Evolutionary conservation across 495 filamentous ascomycete species (phyloP).

Genomic region (Bombardia bombarda): DNA sequence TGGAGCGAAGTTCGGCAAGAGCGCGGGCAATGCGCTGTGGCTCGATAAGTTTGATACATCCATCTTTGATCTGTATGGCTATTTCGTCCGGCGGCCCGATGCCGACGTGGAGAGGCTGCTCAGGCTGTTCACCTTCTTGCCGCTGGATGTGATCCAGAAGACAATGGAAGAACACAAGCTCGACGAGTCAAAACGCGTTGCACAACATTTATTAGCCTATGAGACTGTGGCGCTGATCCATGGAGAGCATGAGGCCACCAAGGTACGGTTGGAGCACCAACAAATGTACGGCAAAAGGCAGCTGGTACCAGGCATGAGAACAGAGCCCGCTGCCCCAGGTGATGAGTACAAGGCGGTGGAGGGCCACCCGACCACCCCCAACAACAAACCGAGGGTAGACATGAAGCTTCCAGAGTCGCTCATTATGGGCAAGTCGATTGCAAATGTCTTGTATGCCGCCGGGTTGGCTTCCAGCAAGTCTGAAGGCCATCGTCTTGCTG

Average conservation of each 20-base stretch:
- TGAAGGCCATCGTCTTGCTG: slow-evolving; percentile 59
- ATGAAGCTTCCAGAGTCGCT: slow-evolving; percentile 61
- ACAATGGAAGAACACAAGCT: slow-evolving; percentile 58
- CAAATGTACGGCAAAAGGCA: slow-evolving; percentile 35
- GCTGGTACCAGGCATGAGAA: not conserved
- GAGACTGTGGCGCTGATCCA: slow-evolving; percentile 78
- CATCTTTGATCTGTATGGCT: slow-evolving; percentile 78
- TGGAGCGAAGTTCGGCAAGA: slow-evolving; percentile 93
- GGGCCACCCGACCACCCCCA: slow-evolving; percentile 31
- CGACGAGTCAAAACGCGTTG: slow-evolving; percentile 60
- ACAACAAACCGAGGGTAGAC: slow-evolving; percentile 43
- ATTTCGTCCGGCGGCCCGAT: slow-evolving; percentile 80
- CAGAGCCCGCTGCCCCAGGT: not conserved
- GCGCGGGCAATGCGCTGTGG: slow-evolving; percentile 91
- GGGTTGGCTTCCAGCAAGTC: slow-evolving; percentile 56
- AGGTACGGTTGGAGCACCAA: slow-evolving; percentile 50
- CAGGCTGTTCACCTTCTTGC: slow-evolving; percentile 86
- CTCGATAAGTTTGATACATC: slow-evolving; percentile 74
- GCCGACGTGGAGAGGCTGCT: slow-evolving; percentile 70
- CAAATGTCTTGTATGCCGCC: slow-evolving; percentile 56
- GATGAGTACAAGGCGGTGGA: slow-evolving; percentile 8
- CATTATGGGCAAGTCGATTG: slow-evolving; percentile 52
- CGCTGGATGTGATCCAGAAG: slow-evolving; percentile 51
- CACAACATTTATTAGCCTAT: slow-evolving; percentile 72
- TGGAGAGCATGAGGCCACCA: slow-evolving; percentile 49